Conservation (phyloP, 495 filamentous ascomycete species). For the Penicillium coprophilum region DNA sequence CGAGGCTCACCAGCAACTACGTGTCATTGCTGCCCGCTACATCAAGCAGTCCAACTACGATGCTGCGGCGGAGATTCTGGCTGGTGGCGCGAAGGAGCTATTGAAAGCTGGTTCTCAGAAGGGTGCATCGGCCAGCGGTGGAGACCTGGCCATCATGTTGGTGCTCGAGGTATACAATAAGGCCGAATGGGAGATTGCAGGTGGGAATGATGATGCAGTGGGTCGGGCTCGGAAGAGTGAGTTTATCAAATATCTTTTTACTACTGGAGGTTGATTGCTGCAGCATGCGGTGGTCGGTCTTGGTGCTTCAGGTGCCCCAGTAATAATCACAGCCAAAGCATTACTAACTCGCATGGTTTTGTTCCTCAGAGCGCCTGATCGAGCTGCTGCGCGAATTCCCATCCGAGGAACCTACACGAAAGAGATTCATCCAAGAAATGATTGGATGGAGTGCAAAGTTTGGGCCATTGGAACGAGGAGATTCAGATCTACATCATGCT, state of each 20-base stretch:
- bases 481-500: slow-evolving; percentile 94
- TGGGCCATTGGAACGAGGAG: slow-evolving; percentile 86
- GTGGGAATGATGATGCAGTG: slow-evolving; percentile 47
- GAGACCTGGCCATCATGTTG: slow-evolving; percentile 81
- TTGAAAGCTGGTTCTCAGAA: slow-evolving; percentile 77
- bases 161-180: slow-evolving; percentile 87
- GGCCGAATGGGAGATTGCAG: slow-evolving; percentile 69
- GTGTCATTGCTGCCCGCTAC: slow-evolving; percentile 89
- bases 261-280: neutral
- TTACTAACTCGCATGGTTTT: neutral
- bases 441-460: slow-evolving; percentile 83
- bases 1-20: slow-evolving; percentile 96
- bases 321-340: neutral
- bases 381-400: slow-evolving; percentile 75
- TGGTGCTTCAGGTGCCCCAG: neutral
- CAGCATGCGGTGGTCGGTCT: neutral
- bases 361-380: slow-evolving; percentile 51
- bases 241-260: slow-evolving; percentile 12
- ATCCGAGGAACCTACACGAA: slow-evolving; percentile 80
- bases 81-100: slow-evolving; percentile 77
- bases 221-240: slow-evolving; percentile 46
- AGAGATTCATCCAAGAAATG: slow-evolving; percentile 86
- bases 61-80: slow-evolving; percentile 83
- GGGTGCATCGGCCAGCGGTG: slow-evolving; percentile 76
- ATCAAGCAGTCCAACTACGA: slow-evolving; percentile 78